Conservation (phyloP, 345 rosid species). For the Limnanthes douglasii region DNA sequence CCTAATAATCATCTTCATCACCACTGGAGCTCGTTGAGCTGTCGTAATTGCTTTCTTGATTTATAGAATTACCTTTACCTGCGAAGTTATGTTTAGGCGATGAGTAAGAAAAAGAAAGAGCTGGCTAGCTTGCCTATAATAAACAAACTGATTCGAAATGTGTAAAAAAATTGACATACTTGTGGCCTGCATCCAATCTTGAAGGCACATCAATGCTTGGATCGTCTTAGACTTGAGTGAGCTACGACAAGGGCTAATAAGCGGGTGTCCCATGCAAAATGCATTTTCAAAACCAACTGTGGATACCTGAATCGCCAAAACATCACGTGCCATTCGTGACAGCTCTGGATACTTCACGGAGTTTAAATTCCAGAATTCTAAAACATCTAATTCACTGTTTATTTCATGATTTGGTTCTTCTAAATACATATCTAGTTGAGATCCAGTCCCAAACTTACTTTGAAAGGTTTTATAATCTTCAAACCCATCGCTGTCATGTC, state of each 20-base stretch:
- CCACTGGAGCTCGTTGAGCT: conserved; percentile 12
- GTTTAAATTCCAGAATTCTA: conserved; percentile 9
- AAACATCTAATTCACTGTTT: conserved; percentile 12
- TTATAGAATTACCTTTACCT: too few relatives aligned
- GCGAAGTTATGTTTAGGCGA: too few relatives aligned
- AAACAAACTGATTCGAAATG: too few relatives aligned
- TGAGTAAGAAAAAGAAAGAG: too few relatives aligned
- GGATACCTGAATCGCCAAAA: conserved; percentile 12
- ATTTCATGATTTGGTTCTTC: conserved; percentile 16
- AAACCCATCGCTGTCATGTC: conserved; percentile 9
- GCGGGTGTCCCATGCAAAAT: conserved; percentile 5
- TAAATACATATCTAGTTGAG: conserved; percentile 13
- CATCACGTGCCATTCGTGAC: conserved; percentile 13
- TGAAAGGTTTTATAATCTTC: conserved; percentile 13
- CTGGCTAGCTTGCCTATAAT: too few relatives aligned
- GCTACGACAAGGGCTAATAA: conserved; percentile 6
- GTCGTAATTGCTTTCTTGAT: too few relatives aligned
- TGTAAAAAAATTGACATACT: too few relatives aligned
- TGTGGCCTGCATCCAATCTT: conserved; percentile 11
- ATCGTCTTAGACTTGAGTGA: conserved; percentile 12
- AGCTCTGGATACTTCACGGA: conserved; percentile 12
- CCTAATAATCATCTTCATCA: conserved; percentile 12
- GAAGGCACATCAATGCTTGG: conserved; percentile 11
- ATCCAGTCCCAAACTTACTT: too few relatives aligned
- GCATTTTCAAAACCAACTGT: conserved; percentile 8